phyloP scores from a whole-genome alignment of 345 rosid species.

The Xanthoceras sorbifolium region DNA sequence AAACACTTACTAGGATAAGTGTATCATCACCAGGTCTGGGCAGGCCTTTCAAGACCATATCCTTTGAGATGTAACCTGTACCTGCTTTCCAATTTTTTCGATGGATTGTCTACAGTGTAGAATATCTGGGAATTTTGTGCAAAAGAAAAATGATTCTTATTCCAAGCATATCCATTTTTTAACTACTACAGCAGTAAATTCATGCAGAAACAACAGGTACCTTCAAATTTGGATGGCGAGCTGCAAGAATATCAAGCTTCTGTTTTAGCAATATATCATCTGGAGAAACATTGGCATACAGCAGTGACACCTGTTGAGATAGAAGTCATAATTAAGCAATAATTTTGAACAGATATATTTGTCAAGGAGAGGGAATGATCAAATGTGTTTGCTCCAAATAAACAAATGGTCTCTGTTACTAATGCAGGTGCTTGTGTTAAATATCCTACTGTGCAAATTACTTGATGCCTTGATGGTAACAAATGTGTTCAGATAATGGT shows the following conservation, averaged over 20 bases:
- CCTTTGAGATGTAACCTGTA: constrained; percentile 76
- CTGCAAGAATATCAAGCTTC: constrained; percentile 82
- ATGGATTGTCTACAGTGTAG: constrained; percentile 86
- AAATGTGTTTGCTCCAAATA: neutral
- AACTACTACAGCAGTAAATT: neutral
- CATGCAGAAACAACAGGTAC: constrained; percentile 31
- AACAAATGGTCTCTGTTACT: constrained; percentile 2
- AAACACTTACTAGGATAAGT: constrained; percentile 71
- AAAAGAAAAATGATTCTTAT: neutral
- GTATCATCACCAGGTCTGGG: constrained; percentile 82
- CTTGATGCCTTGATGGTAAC: neutral
- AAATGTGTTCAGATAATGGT: neutral
- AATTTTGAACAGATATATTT: constrained; percentile 11
- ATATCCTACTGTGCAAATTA: neutral
- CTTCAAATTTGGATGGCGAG: constrained; percentile 85
- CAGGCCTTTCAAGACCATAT: constrained; percentile 75
- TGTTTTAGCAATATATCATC: constrained; percentile 92
- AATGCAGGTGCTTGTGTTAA: neutral
- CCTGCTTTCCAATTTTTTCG: constrained; percentile 96
- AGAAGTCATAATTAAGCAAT: neutral
- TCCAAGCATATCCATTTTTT: neutral
- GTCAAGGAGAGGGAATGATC: neutral
- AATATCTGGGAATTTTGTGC: constrained; percentile 51
- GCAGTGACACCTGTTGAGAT: constrained; percentile 62
- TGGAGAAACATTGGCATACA: constrained; percentile 90